Evolutionary conservation across 2,329 filamentous ascomycete genomes (phyloP), one percentile per base, ranked within the genome.

Genomic region (Penicillium sp.): DNA sequence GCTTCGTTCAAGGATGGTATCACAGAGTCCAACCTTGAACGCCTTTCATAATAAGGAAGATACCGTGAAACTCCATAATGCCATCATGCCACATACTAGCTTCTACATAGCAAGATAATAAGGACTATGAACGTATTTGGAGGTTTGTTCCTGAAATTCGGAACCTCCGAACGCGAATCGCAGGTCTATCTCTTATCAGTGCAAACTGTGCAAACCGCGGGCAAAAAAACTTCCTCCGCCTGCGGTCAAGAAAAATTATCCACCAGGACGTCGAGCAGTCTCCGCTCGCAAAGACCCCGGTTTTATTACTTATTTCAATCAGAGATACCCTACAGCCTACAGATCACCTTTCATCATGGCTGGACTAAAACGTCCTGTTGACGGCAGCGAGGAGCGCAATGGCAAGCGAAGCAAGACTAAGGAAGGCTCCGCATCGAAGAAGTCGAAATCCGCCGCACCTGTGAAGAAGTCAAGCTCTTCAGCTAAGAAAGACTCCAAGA

Each of bases 391-490:
- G 35, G 68, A 70, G 38, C 64, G 67, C 59, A 66, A 65, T 58
- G 68, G 69, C 48, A 73, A 73, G 57, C 67, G 70, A 48, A 71
- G 63, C 51, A 73, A 72, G 55, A 64, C 62, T 34, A 69, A 67
- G 54, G 59, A 61, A 50, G 61, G 46, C 42, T 57, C 58, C 52
- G 54, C 58, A 56, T 45, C 54, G 34, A 69, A 67, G 50, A 65
- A 63, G 45, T 49, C 55, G 43, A 65, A 68, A 52, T 35, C 49
- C 40, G 53, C 57, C 27, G 58, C 51, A 27, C 54, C 60, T 19
- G 57, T 59, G 53, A 67, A 66, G 54, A 63, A 65, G 54, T 47
- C 48, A 33, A 58, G 50, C 27, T 49, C 47, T 40, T 45, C 41
- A 25, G 45, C 47, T 6, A 49, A 49, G 38, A 48, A 48, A 36